Conservation (phyloP, 2,329 filamentous ascomycete species). For the Trichoderma asperellum region DNA sequence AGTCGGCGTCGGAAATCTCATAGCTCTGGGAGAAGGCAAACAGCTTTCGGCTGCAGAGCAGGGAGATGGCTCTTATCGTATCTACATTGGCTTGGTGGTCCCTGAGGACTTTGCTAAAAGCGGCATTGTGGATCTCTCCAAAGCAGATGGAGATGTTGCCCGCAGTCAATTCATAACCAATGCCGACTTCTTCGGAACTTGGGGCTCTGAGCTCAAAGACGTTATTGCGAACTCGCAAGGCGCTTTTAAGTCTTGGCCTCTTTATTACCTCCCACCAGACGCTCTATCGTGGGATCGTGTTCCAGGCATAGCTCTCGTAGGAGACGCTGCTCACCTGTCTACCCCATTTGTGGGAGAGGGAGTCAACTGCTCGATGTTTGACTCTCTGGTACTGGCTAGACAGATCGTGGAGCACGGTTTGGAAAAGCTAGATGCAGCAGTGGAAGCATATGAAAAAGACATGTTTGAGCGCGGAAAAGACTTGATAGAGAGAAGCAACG, state of each 20-base stretch:
- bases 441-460: constrained; percentile 15
- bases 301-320: constrained; percentile 8
- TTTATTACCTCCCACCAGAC: constrained; percentile 4
- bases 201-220: constrained; percentile 2
- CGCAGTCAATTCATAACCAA: background rate
- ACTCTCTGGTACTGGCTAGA: background rate
- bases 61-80: constrained; percentile 8
- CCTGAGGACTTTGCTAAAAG: background rate
- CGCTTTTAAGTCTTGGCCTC: constrained; percentile 5
- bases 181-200: constrained; percentile 5
- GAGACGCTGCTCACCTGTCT: constrained; percentile 15
- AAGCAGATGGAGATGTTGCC: background rate
- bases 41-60: background rate
- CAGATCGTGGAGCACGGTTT: constrained; percentile 7
- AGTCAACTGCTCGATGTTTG: constrained; percentile 22
- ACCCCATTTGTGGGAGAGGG: constrained; percentile 23
- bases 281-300: background rate
- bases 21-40: background rate
- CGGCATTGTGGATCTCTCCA: background rate
- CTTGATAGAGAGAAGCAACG: constrained; percentile 18
- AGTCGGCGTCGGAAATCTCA: background rate
- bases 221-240: constrained; percentile 19
- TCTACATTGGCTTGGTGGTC: background rate
- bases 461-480: constrained; percentile 18
- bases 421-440: background rate